Evolutionary conservation across 164 flowering plant genomes (phyloP).

Genomic region (Piper longum): DNA sequence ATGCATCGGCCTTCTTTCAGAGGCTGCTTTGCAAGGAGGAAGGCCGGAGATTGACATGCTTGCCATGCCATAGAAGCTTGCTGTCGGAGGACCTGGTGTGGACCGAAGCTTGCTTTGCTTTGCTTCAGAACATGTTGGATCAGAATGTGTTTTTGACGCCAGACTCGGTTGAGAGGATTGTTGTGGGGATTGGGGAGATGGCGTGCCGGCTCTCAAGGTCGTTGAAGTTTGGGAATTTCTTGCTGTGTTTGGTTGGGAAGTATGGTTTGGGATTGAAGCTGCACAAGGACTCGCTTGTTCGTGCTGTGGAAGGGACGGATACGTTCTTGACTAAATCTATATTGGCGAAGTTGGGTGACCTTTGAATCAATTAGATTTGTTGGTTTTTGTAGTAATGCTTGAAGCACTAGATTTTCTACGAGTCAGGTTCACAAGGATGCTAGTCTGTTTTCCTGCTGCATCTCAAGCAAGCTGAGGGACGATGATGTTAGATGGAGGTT

Average conservation of each 20-base stretch:
- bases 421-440: too few species aligned
- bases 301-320: conserved; percentile 33
- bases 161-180: conserved; percentile 33
- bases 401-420: too few species aligned
- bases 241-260: conserved; percentile 49
- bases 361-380: too few species aligned
- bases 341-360: conserved; percentile 32
- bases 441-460: too few species aligned
- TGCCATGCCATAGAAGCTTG: conserved; percentile 37
- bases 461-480: too few species aligned
- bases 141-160: conserved; percentile 37
- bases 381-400: too few species aligned
- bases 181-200: conserved; percentile 12
- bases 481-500: too few species aligned
- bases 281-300: conserved; percentile 32
- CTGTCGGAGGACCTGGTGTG: conserved; percentile 44
- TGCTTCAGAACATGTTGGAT: conserved; percentile 20
- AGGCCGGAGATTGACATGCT: conserved; percentile 27
- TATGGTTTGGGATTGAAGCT: conserved; percentile 26
- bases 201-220: conserved; percentile 41
- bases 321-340: conserved; percentile 56
- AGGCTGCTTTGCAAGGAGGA: conserved; percentile 34
- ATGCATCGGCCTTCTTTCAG: conserved; percentile 57
- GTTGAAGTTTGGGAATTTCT: conserved; percentile 54
- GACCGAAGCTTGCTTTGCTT: conserved; percentile 53